Evolutionary conservation across 2,329 filamentous ascomycete species (phyloP), one percentile per base, ranked within the genome.

Genomic region (Arthroderma uncinatum): DNA sequence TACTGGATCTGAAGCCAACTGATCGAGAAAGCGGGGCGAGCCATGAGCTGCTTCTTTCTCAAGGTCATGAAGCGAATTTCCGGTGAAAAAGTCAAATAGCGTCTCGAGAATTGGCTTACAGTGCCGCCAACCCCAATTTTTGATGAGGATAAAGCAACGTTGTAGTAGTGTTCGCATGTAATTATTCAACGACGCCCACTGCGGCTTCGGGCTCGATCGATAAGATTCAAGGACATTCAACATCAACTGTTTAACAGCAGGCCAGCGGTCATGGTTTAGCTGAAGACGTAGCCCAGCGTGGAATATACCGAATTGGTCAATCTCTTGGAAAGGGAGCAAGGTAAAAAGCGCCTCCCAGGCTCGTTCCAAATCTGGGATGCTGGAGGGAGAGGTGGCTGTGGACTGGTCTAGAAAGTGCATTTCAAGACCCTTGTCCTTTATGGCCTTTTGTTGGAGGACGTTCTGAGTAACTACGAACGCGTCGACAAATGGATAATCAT

Each of bases 1-100:
- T 1, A 64, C 67, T 7, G 75, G 75, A 14, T 71, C 65, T 14
- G 66, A 64, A 33, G 76, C 70, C 2, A 82, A 71, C 42, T 75
- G 63, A 55, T 80, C 75, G 16, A 84, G 73, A 58, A 83, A 83
- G 1, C 62, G 60, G 7, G 78, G 77, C 1, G 82, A 83, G 8
- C 76, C 77, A 55, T 68, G 72, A 47, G 66, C 71, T 58, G 78
- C 71, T 63, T 84, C 82, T 1, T 74, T 73, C 54, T 69, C 71
- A 55, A 84, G 68, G 55, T 79, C 75, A 42, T 73, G 70, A n/a
- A 83, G 69, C 14, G 69, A 71, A 39, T 78, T 77, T 39, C 71
- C 74, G 5, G 79, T 79, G 60, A 83, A 84, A 67, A 83, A 84
- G 65, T 83, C 80, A 61, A 82, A 83, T 0, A 82, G 66, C 0